Percentiles rank a stretch among this genome's conserved stretches.
These are phyloP conservation scores for Avena atlantica DNA, from an alignment of 176 grass and related monocot species.

Conservation along the genomic window DNA sequence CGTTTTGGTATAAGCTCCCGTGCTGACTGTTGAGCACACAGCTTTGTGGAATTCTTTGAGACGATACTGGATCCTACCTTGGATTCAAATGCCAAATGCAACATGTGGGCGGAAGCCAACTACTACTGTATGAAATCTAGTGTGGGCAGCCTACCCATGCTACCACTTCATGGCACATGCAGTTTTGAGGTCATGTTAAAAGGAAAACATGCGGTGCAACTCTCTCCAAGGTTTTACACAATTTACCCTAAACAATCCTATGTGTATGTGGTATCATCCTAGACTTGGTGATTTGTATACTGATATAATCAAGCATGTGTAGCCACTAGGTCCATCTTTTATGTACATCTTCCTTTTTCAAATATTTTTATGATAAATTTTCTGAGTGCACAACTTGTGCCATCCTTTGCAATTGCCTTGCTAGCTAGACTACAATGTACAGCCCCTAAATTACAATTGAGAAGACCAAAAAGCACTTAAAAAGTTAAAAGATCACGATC, in stretches of 20 bases:
- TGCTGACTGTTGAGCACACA: background rate
- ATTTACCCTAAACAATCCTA: background rate
- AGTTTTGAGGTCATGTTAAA: background rate
- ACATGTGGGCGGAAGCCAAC: background rate
- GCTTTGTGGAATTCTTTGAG: background rate
- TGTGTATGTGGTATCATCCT: too few species aligned
- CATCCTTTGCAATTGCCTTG: constrained; percentile 14
- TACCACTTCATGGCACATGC: background rate
- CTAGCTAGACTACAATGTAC: constrained; percentile 51
- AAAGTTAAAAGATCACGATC: constrained; percentile 26
- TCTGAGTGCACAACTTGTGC: background rate
- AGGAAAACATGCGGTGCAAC: background rate
- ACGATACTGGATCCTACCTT: background rate
- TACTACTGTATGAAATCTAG: background rate
- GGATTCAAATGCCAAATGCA: background rate
- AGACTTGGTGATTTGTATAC: background rate
- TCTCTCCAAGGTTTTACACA: background rate
- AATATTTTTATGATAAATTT: background rate
- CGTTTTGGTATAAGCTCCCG: background rate
- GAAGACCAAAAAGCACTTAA: background rate
- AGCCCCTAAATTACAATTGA: constrained; percentile 36
- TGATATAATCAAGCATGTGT: background rate
- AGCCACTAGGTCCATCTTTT: background rate
- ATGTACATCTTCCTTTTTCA: constrained; percentile 3
- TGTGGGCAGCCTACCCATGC: background rate